phyloP scores from a whole-genome alignment of 495 filamentous ascomycete species.

The Aspergillus heteromorphus region DNA sequence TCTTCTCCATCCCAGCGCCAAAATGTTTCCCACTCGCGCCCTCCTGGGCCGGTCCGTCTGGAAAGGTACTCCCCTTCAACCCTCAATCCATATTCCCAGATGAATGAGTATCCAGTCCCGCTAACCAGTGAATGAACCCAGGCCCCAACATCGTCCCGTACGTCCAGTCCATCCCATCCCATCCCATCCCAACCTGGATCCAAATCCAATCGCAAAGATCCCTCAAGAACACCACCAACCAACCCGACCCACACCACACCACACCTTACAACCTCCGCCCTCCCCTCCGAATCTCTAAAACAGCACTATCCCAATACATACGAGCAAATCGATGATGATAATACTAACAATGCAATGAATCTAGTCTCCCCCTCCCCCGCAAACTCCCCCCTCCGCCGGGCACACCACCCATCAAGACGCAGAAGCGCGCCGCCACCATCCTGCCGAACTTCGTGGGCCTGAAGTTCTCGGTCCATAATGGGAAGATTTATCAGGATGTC shows the following conservation, averaged over 20 bases:
- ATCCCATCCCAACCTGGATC: neutral
- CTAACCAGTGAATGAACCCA: slow-evolving; percentile 10
- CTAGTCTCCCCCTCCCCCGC: slow-evolving; percentile 40
- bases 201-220: neutral
- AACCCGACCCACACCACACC: neutral
- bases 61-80: slow-evolving; percentile 52
- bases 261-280: slow-evolving; percentile 1
- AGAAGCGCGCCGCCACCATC: slow-evolving; percentile 87
- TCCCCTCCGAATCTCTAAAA: neutral
- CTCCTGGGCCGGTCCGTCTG: slow-evolving; percentile 65
- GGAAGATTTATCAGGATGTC: slow-evolving; percentile 86
- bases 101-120: neutral
- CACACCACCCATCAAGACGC: slow-evolving; percentile 74
- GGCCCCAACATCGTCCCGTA: slow-evolving; percentile 54
- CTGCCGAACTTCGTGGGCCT: slow-evolving; percentile 93
- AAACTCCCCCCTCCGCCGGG: slow-evolving; percentile 50
- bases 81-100: neutral
- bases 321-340: neutral
- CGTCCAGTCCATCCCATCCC: slow-evolving; percentile 15
- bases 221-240: neutral
- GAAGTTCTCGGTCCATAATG: slow-evolving; percentile 91
- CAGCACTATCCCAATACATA: neutral
- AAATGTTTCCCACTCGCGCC: slow-evolving; percentile 57
- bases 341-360: neutral
- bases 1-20: slow-evolving; percentile 5